Conservation (phyloP, 1,139 yeast genomes). For the Hyphopichia wangnamkhiaoensis region DNA sequence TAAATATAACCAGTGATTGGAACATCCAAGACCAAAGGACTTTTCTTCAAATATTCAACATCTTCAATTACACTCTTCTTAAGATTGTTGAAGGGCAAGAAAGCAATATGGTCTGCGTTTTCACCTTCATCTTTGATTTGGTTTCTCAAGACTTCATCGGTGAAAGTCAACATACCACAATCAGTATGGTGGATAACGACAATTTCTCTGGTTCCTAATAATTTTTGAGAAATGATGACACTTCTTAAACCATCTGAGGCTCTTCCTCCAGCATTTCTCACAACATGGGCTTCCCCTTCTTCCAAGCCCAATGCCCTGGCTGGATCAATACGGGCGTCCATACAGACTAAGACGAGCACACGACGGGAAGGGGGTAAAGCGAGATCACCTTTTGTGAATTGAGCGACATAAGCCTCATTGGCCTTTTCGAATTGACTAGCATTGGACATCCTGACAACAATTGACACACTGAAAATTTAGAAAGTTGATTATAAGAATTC, state of each 20-base stretch:
- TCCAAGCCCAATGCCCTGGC: slow-evolving; percentile 39
- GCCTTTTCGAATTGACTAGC: slow-evolving; percentile 26
- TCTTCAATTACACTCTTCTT: slow-evolving; percentile 37
- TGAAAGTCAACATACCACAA: slow-evolving; percentile 45
- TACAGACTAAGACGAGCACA: slow-evolving; percentile 40
- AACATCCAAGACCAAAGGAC: slow-evolving; percentile 29
- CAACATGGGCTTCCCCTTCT: slow-evolving; percentile 48
- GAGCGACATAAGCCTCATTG: slow-evolving; percentile 18
- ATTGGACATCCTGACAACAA: slow-evolving; percentile 18
- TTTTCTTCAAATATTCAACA: slow-evolving; percentile 25
- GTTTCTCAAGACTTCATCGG: slow-evolving; percentile 26
- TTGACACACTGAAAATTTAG: background rate
- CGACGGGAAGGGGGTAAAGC: slow-evolving; percentile 39
- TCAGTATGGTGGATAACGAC: slow-evolving; percentile 43
- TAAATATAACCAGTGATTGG: slow-evolving; percentile 39
- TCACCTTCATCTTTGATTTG: slow-evolving; percentile 28
- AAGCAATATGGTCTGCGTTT: slow-evolving; percentile 28
- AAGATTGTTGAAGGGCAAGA: slow-evolving; percentile 35
- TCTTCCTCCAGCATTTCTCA: slow-evolving; percentile 48
- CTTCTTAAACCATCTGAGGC: slow-evolving; percentile 42
- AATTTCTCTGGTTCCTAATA: slow-evolving; percentile 40
- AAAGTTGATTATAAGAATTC: background rate
- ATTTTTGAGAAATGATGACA: slow-evolving; percentile 34
- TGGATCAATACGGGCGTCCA: slow-evolving; percentile 49
- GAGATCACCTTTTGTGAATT: slow-evolving; percentile 25